Evolutionary conservation across 2,329 filamentous ascomycete species (phyloP), one percentile per base, ranked within the genome.

Genomic region (Aspergillus ochraceoroseus): DNA sequence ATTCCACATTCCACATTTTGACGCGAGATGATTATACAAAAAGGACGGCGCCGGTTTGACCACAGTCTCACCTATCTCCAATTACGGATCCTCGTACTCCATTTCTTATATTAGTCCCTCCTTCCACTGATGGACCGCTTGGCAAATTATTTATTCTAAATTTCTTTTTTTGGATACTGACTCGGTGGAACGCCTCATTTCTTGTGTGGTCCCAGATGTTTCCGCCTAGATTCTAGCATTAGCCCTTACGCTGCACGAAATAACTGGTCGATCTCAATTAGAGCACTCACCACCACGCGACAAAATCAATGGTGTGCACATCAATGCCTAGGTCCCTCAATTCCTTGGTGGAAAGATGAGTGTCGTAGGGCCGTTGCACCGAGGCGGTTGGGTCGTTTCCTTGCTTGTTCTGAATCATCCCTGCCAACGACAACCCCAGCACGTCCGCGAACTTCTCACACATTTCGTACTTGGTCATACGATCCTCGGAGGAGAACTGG

Each of bases 401-500:
- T 54, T 85, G 73, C 15, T 79, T 76, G 55, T 87, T 83, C 7
- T 53, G 44, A 54, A 77, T 73, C 63, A 95, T 82, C 5, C 76
- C 75, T 32, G 79, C 76, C 13, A 83, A 71, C 7, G 83, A 75
- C 40, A 94, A 60, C 0, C 83, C 86, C 74, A 94, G 80, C 43
- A 94, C 86, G 44, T 87, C 80, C 3, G 80, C 83, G 57, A 95
- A 82, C 7, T 75, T 68, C 65, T 86, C 70, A 61, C 85, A 89
- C 41, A 95, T 94, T 62, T 90, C 81, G 63, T 89, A 94, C 69
- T 95, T 95, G 32, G 88, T 95, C 72, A 82, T 85, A 50, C 74
- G 77, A 53, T 94, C 85, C 64, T 95, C 87, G 31, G 86, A 87
- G 2, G 83, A 86, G 66, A 94, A 94, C 39, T 95, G 88, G 12